Evolutionary conservation across 2,329 filamentous ascomycete genomes (phyloP), one percentile per base, ranked within the genome.

Genomic region (Tolypocladium paradoxum): DNA sequence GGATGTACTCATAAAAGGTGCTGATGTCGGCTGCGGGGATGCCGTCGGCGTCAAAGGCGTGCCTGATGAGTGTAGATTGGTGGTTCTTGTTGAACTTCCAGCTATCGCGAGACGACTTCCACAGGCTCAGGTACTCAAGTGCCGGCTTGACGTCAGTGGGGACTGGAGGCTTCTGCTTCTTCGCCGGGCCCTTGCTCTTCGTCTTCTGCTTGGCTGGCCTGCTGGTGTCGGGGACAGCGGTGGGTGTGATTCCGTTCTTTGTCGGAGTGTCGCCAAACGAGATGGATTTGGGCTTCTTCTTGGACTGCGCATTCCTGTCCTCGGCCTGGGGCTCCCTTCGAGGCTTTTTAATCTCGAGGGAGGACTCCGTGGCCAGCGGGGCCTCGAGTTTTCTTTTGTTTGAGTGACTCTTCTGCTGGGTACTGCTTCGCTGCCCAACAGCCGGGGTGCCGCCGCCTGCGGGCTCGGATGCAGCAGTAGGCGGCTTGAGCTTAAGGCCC

Each of bases 51-150:
- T 88, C 83, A 65, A 95, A 88, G 47, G 87, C 72, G 73, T 95
- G 84, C 68, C 93, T 92, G 65, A 96, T 81, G 14, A 96, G 76
- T 60, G 88, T 82, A 52, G 85, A 88, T 69, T 96, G 91, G 65
- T 90, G 83, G 61, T 90, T 91, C 73, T 96, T 96, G 74, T 95
- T 95, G 75, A 96, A 97, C 69, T 96, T 96, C 92, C 92, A 97
- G 60, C 76, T 76, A 11, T 78, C 74, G 54, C 83, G 83, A 56
- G 83, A 78, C 53, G 78, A 78, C 69, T 88, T 77, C 77, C 90
- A 96, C 65, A 85, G 82, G 48, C 77, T 77, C 46, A 96, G 79
- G 66, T 96, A 96, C 51, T 81, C 76, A 18, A 95, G 76, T 54
- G 90, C 85, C 16, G 84, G 79, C 48, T 81, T 76, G 53, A 84